Conservation (phyloP, 2,329 filamentous ascomycete genomes). For the Pseudogymnoascus sp. region DNA sequence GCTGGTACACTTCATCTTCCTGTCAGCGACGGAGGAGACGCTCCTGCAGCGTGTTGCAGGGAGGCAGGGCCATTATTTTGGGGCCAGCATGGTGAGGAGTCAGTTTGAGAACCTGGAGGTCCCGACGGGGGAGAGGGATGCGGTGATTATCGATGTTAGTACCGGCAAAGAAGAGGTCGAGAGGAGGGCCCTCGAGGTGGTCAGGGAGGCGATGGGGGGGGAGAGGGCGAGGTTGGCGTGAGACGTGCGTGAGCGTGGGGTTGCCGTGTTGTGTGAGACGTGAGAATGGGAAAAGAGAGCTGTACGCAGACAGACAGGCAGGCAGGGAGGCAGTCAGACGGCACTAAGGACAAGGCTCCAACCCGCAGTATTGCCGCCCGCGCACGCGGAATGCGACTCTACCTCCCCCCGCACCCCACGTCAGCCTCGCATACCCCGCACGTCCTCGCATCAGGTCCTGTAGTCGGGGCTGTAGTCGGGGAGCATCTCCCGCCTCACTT, state of each 20-base stretch:
- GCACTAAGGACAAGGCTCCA: too few relatives aligned
- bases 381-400: too few relatives aligned
- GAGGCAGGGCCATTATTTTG: conserved; percentile 88
- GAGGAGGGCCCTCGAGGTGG: conserved; percentile 46
- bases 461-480: too few relatives aligned
- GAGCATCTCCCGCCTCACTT: too few relatives aligned
- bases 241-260: neutral
- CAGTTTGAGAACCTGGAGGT: conserved; percentile 85
- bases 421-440: too few relatives aligned
- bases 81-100: conserved; percentile 86
- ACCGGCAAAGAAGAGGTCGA: conserved; percentile 51
- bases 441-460: too few relatives aligned
- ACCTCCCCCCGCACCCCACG: too few relatives aligned
- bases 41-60: conserved; percentile 67
- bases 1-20: conserved; percentile 84
- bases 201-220: neutral
- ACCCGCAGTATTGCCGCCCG: too few relatives aligned
- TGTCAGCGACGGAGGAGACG: conserved; percentile 67
- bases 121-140: conserved; percentile 65
- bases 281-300: too few relatives aligned
- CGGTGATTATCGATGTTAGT: conserved; percentile 64
- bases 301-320: too few relatives aligned
- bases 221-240: neutral
- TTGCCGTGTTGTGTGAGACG: too few relatives aligned
- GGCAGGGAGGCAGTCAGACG: too few relatives aligned